A percentile compares a stretch with the other conserved stretches of the same genome.
Evolutionary conservation across 2,329 filamentous ascomycete species (phyloP).

Genomic region (Cladosporium phlei): DNA sequence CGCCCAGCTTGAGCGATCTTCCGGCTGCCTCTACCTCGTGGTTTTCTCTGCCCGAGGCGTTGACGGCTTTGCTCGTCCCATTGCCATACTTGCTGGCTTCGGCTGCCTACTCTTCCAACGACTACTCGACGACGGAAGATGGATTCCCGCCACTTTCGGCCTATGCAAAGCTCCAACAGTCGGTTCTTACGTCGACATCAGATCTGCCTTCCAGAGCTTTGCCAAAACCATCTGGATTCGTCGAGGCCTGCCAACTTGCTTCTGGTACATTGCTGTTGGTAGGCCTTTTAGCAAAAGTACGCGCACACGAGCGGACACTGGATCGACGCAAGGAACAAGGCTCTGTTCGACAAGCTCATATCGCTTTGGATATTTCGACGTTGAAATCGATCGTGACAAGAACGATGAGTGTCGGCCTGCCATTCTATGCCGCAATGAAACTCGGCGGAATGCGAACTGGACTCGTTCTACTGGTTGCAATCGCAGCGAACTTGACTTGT

Average conservation of each 20-base stretch:
- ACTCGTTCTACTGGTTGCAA: constrained; percentile 45
- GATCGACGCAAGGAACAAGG: constrained; percentile 29
- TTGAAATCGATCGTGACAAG: constrained; percentile 9
- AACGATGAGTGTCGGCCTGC: constrained; percentile 36
- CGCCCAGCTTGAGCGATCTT: constrained; percentile 18
- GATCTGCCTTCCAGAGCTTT: constrained; percentile 14
- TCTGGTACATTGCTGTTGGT: constrained; percentile 44
- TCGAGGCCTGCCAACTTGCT: constrained; percentile 44
- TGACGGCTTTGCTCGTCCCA: constrained; percentile 48
- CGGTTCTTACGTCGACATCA: constrained; percentile 16
- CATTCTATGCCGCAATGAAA: constrained; percentile 53
- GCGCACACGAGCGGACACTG: constrained; percentile 25
- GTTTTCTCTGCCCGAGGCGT: constrained; percentile 41
- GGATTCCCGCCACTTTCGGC: constrained; percentile 29
- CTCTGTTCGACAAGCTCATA: constrained; percentile 2
- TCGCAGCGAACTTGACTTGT: constrained; percentile 18
- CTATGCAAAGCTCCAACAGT: constrained; percentile 27
- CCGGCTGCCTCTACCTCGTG: constrained; percentile 21
- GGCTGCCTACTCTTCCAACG: constrained; percentile 38
- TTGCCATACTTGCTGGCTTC: constrained; percentile 47
- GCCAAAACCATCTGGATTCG: constrained; percentile 25
- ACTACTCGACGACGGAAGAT: constrained; percentile 17
- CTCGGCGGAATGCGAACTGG: constrained; percentile 52
- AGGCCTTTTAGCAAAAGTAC: constrained; percentile 37
- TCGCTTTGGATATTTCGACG: constrained; percentile 16